Base-by-base conservation (phyloP, 140 eudicot species). In the Stevia rebaudiana region DNA sequence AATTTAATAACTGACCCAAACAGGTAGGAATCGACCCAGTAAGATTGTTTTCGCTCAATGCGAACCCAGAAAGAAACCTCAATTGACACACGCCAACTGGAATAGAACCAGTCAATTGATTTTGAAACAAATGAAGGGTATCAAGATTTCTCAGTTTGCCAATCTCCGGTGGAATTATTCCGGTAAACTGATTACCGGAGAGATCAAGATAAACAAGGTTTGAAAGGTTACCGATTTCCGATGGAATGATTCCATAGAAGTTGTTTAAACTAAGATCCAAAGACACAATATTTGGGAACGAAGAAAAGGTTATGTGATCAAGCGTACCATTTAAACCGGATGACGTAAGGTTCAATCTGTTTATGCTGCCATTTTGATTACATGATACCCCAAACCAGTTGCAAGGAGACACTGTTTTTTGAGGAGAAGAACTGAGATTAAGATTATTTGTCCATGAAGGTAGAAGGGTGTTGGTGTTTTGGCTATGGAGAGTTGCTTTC, bases 351-450 rank as follows among this genome's bases (percentile, higher is more conserved):
- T 76, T 76, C 31, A 80, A 41, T 7, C 74, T 7, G 23, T 11
- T 24, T 36, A 80, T 31, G 42, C 46, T 72, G 1, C 74, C 82
- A 21, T 48, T 21, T 31, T n/a, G n/a, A n/a, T 8, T 11, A 70
- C 85, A 80, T 13, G 76, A 67, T 48, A 80, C 69, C 7, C 85
- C 85, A 58, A 17, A 48, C 79, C 82, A 80, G 13, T 25, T 57
- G 76, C 85, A 76, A 11, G 79, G 75, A 17, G 80, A 73, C 23
- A 58, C n/a, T 6, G 12, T 53, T 25, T n/a, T 11, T n/a, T 56
- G 41, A 39, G 12, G 7, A 16, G 37, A n/a, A 0, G 51, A 30
- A 37, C 19, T 41, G 18, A 0, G 23, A 71, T 55, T 4, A 3
- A 0, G 42, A 19, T 51, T 58, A 3, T 44, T 23, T 35, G 39